Conservation (phyloP, 768 basidiomycete genomes). For the Hebeloma cylindrosporum region DNA sequence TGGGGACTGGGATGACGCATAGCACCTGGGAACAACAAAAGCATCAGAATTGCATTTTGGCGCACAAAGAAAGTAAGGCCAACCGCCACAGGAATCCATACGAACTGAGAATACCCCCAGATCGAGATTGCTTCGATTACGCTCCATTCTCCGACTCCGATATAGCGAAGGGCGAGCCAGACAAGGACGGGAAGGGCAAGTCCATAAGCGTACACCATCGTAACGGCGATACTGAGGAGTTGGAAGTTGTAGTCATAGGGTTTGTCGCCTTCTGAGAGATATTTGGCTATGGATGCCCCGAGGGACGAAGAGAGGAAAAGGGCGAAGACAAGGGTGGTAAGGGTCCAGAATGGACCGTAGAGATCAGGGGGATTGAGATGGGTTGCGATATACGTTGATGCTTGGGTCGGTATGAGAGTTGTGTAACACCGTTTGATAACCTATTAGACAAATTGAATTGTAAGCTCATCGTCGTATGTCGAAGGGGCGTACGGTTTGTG, state of each 20-base stretch:
- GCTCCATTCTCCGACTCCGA: conserved; percentile 89
- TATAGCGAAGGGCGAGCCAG: conserved; percentile 82
- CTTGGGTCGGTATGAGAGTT: conserved; percentile 72
- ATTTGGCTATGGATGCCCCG: conserved; percentile 83
- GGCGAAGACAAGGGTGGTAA: conserved; percentile 91
- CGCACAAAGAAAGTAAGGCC: conserved; percentile 21
- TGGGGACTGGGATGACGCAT: conserved; percentile 81
- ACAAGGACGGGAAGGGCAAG: conserved; percentile 77
- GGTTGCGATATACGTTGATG: conserved; percentile 55
- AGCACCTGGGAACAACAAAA: conserved; percentile 50
- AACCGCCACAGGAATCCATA: conserved; percentile 88
- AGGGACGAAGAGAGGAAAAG: conserved; percentile 94
- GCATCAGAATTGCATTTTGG: neutral
- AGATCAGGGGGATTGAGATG: conserved; percentile 72
- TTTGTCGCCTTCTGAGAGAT: conserved; percentile 61
- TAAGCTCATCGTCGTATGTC: neutral
- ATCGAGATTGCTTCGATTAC: conserved; percentile 78
- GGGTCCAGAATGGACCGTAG: conserved; percentile 96
- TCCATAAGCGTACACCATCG: conserved; percentile 86
- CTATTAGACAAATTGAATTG: conserved; percentile 30
- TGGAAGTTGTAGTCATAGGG: conserved; percentile 84
- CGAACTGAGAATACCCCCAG: conserved; percentile 81
- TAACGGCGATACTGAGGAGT: conserved; percentile 77
- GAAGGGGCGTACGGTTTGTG: conserved; percentile 61
- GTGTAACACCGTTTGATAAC: conserved; percentile 75